phyloP scores from a whole-genome alignment of 495 filamentous ascomycete genomes.

The Apiosordaria backusii region DNA sequence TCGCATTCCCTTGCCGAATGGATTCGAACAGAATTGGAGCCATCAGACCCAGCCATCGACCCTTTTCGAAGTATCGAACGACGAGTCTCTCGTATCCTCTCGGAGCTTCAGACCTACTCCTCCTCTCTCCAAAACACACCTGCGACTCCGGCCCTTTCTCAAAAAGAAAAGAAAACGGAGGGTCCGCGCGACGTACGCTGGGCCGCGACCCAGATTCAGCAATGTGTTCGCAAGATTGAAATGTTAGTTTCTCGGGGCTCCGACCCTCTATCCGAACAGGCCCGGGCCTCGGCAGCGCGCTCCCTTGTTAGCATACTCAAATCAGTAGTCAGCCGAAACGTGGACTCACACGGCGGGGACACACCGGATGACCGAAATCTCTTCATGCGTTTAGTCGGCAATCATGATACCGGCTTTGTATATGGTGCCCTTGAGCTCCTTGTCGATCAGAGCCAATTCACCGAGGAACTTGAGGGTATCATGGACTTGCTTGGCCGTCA shows the following conservation, averaged over 20 bases:
- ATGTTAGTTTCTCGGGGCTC: slow-evolving; percentile 34
- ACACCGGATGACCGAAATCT: slow-evolving; percentile 34
- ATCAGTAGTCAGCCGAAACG: slow-evolving; percentile 33
- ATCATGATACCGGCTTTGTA: slow-evolving; percentile 37
- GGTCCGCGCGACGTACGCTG: slow-evolving; percentile 32
- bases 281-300: slow-evolving; percentile 38
- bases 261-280: slow-evolving; percentile 31
- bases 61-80: slow-evolving; percentile 40
- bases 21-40: slow-evolving; percentile 36
- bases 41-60: slow-evolving; percentile 37
- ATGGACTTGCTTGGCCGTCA: slow-evolving; percentile 27
- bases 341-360: slow-evolving; percentile 25
- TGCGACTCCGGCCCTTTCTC: slow-evolving; percentile 16
- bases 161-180: slow-evolving; percentile 22
- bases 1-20: slow-evolving; percentile 45
- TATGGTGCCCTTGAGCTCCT: slow-evolving; percentile 37
- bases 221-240: slow-evolving; percentile 35
- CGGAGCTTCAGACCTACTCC: slow-evolving; percentile 34
- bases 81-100: slow-evolving; percentile 39
- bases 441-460: slow-evolving; percentile 35
- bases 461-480: slow-evolving; percentile 32
- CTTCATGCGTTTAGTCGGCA: slow-evolving; percentile 38
- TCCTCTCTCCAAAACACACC: slow-evolving; percentile 20
- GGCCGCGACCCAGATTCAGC: slow-evolving; percentile 39
- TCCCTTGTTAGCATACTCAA: slow-evolving; percentile 41